Evolutionary conservation across 106 monocot genomes (phyloP).

Genomic region (Ottelia alismoides): DNA sequence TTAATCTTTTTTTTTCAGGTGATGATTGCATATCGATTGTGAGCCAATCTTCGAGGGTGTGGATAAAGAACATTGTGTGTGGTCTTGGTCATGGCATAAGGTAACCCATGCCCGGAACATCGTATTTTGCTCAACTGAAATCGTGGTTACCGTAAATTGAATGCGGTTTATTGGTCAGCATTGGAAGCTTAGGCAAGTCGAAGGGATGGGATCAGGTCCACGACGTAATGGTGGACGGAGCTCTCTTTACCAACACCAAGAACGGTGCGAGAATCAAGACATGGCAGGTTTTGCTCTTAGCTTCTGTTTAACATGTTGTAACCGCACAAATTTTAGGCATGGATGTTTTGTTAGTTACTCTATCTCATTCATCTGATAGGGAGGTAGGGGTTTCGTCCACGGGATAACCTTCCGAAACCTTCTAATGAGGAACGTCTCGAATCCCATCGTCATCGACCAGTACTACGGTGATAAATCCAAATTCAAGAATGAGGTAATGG

Average conservation of each 20-base stretch:
- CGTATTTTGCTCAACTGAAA: conserved; percentile 18
- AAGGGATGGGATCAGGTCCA: conserved; percentile 24
- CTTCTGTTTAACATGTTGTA: no score
- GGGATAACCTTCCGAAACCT: conserved; percentile 39
- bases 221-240: conserved; percentile 33
- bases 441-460: conserved; percentile 80
- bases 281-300: conserved; percentile 96
- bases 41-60: conserved; percentile 32
- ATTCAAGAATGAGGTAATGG: conserved; percentile 23
- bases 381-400: conserved; percentile 39
- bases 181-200: conserved; percentile 73
- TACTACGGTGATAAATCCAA: conserved; percentile 60
- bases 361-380: conserved; percentile 10
- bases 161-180: conserved; percentile 18
- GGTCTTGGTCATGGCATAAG: conserved; percentile 94
- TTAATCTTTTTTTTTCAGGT: conserved; percentile 40
- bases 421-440: conserved; percentile 55
- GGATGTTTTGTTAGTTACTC: neutral
- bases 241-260: conserved; percentile 38
- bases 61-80: conserved; percentile 39
- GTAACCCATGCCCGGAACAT: conserved; percentile 7
- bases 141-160: no score
- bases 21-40: conserved; percentile 86
- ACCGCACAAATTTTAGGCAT: no score
- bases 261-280: conserved; percentile 83